Evolutionary conservation across 2,329 filamentous ascomycete species (phyloP).

Genomic region (Fusarium redolens): DNA sequence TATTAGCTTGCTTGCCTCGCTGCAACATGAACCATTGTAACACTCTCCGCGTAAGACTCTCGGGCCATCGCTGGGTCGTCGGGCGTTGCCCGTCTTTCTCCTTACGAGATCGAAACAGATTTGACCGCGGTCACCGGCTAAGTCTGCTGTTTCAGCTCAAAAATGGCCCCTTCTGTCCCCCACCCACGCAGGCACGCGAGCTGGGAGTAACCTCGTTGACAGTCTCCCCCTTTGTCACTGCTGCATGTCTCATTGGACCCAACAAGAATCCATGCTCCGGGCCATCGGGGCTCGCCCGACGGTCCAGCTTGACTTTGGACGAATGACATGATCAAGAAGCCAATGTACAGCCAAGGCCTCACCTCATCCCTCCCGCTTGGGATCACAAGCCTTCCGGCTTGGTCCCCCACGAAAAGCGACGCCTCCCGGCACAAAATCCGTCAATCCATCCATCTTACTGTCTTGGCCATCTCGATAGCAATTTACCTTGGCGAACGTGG

Average conservation of each 20-base stretch:
- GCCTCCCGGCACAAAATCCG: constrained; percentile 6
- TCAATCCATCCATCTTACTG: background rate
- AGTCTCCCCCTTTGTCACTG: constrained; percentile 7
- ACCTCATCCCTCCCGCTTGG: constrained; percentile 3
- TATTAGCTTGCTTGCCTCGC: background rate
- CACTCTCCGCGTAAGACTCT: constrained; percentile 17
- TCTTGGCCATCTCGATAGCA: constrained; percentile 21
- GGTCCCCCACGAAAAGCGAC: constrained; percentile 26
- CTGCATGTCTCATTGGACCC: constrained; percentile 24
- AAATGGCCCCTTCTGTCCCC: constrained; percentile 19
- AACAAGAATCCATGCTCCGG: constrained; percentile 33
- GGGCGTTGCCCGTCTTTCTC: constrained; percentile 17
- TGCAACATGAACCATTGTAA: background rate
- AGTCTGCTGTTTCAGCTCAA: constrained; percentile 16
- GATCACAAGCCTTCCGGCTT: constrained; percentile 13
- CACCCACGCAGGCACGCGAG: constrained; percentile 16
- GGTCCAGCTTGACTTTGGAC: constrained; percentile 30
- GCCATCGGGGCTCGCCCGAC: constrained; percentile 41
- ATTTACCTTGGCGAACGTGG: background rate
- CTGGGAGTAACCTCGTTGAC: constrained; percentile 15
- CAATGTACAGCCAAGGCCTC: constrained; percentile 18
- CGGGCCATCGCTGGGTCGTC: constrained; percentile 38
- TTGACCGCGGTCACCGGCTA: background rate
- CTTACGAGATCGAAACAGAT: constrained; percentile 41
- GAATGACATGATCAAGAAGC: constrained; percentile 26